Base-by-base conservation (phyloP, 2,329 filamentous ascomycete species). In the Clonostachys rhizophaga region DNA sequence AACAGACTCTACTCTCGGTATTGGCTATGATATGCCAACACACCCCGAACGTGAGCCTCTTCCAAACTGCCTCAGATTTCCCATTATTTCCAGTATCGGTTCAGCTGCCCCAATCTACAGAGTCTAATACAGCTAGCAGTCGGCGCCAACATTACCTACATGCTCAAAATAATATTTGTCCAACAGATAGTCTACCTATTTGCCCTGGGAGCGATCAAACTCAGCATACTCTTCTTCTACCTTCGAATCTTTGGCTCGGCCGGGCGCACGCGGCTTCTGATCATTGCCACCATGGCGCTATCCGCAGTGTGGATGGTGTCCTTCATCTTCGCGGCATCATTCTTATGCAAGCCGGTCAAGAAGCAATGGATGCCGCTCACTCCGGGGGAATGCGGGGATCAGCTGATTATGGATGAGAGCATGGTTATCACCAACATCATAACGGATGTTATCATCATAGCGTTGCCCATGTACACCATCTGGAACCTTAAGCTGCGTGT, bases 231-330 rank as follows among this genome's bases (percentile, higher is more conserved):
- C 40, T 42, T 42, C 40, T 42, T 42, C 40, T 42, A 42, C 18
- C 40, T 13, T 24, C 40, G 40, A 8, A 73, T 83, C 51, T 86
- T 84, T 56, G 87, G 87, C 45, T 72, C 78, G 11, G 79, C 87
- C 11, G 24, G 24, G 24, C 24, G 24, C 24, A 30, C 24, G 2
- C 84, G 91, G 58, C 81, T 89, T 30, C 73, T 91, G 14, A 78
- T 91, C 69, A 90, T 89, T 71, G 83, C 85, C 43, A 87, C 87
- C 42, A 87, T 87, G 61, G 89, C 91, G 14, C 16, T 14, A 14
- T 39, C 36, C 16, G 36, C 16, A 17, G 36, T 39, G 11, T 39
- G 36, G 36, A 17, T 14, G 16, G 16, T 39, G 9, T 14, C 36
- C 16, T 17, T 14, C 36, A 14, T 39, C 36, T 17, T 39, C 14